phyloP scores from a whole-genome alignment of 306 rosid species.

The Cyclanthera cordifolia region DNA sequence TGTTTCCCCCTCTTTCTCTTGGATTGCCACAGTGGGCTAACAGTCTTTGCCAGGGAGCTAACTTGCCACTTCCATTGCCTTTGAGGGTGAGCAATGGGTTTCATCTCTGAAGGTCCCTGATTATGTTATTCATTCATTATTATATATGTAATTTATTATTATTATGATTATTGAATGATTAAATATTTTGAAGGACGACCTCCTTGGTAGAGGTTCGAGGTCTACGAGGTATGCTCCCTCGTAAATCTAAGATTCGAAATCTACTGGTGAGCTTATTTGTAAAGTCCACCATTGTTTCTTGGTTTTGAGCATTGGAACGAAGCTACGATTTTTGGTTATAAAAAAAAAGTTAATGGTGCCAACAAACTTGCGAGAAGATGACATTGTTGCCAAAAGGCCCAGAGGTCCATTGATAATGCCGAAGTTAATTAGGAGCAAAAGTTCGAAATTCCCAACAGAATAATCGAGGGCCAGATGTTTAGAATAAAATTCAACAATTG shows the following conservation, averaged over 20 bases:
- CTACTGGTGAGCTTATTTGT: no score
- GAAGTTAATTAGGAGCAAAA: not conserved
- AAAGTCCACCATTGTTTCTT: no score
- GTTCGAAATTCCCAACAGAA: not conserved
- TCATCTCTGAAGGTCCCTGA: not conserved
- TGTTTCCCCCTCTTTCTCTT: not conserved
- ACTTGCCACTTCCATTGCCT: constrained; percentile 72
- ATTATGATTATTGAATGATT: not conserved
- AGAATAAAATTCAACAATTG: not conserved
- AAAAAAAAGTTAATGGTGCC: not conserved
- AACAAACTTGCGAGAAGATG: not conserved
- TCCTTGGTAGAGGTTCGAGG: not conserved
- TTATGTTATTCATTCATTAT: no score
- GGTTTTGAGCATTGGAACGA: no score
- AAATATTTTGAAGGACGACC: no score
- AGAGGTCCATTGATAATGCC: not conserved
- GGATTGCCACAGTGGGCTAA: constrained; percentile 68
- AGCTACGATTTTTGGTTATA: no score
- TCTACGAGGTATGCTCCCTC: no score
- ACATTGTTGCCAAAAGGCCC: not conserved
- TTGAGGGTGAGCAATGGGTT: constrained; percentile 43
- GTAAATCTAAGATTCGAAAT: no score
- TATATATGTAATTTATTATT: no score
- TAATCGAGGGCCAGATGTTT: not conserved
- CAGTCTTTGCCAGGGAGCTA: constrained; percentile 91